Conservation (phyloP, 805 yeast species). For the Ogataea polymorpha region DNA sequence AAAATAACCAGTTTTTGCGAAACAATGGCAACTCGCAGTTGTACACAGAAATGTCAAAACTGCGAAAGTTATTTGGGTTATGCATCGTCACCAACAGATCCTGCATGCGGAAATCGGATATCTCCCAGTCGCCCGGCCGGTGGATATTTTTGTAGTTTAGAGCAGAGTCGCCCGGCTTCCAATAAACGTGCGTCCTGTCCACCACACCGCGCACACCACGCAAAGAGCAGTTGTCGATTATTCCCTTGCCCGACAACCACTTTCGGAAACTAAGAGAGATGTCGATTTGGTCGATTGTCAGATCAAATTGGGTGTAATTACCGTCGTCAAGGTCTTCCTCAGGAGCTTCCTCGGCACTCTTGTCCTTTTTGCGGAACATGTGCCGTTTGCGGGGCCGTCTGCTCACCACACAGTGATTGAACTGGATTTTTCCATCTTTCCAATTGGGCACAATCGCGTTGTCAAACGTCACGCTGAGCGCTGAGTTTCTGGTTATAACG, state of each 20-base stretch:
- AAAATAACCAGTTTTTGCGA: slow-evolving; percentile 90
- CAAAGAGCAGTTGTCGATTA: slow-evolving; percentile 73
- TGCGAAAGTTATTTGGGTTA: slow-evolving; percentile 80
- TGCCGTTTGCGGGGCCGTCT: slow-evolving; percentile 61
- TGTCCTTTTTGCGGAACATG: slow-evolving; percentile 24
- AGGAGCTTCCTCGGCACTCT: not conserved
- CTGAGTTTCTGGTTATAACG: slow-evolving; percentile 76
- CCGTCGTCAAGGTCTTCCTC: slow-evolving; percentile 68
- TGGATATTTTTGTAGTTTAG: slow-evolving; percentile 70
- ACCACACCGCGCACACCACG: slow-evolving; percentile 89
- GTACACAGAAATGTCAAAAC: slow-evolving; percentile 84
- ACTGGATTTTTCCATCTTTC: slow-evolving; percentile 81
- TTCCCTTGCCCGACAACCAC: slow-evolving; percentile 90
- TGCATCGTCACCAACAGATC: slow-evolving; percentile 79
- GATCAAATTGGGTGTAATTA: slow-evolving; percentile 92
- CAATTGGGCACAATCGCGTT: slow-evolving; percentile 93
- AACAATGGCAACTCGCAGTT: slow-evolving; percentile 76
- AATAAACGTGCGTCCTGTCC: slow-evolving; percentile 82
- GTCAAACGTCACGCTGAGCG: slow-evolving; percentile 82
- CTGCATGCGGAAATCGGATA: slow-evolving; percentile 75
- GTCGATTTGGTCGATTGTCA: slow-evolving; percentile 81
- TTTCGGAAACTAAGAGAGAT: slow-evolving; percentile 76
- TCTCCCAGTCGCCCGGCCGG: slow-evolving; percentile 89
- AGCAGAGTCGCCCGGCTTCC: slow-evolving; percentile 83
- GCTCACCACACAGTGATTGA: slow-evolving; percentile 82